Conservation (phyloP, 2,329 filamentous ascomycete genomes). For the Fusarium tricinctum region DNA sequence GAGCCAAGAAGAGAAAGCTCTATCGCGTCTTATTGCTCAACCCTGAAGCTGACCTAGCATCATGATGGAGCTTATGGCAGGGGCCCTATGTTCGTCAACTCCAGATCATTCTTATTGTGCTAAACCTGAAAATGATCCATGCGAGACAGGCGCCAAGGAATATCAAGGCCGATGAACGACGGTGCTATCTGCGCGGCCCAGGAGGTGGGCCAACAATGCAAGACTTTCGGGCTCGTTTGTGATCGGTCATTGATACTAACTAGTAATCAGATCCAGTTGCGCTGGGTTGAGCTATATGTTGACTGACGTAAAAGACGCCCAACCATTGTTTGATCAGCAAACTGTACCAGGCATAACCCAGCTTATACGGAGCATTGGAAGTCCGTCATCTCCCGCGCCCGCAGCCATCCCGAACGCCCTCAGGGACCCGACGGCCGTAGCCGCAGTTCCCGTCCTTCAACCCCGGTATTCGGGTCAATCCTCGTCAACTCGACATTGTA, state of each 20-base stretch:
- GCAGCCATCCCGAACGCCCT: conserved; percentile 23
- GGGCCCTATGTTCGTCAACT: conserved; percentile 16
- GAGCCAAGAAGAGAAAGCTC: too few species aligned
- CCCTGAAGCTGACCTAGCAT: conserved; percentile 12
- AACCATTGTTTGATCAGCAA: conserved; percentile 8
- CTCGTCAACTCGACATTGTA: conserved; percentile 18
- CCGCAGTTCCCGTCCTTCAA: conserved; percentile 42
- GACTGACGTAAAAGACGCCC: conserved; percentile 7
- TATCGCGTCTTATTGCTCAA: neutral
- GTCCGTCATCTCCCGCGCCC: conserved; percentile 18
- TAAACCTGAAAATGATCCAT: conserved; percentile 15
- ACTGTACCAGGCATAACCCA: conserved; percentile 1
- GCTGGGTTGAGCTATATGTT: neutral
- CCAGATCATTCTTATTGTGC: conserved; percentile 24
- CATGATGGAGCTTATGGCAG: conserved; percentile 25
- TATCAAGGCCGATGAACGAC: conserved; percentile 27
- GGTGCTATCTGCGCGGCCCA: conserved; percentile 34
- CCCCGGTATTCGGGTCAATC: conserved; percentile 30
- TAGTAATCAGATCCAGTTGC: conserved; percentile 2
- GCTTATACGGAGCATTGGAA: neutral
- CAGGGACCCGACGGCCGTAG: conserved; percentile 39
- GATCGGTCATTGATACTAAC: conserved; percentile 9
- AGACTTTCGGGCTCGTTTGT: neutral
- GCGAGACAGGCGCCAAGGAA: conserved; percentile 34
- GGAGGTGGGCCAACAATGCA: conserved; percentile 22